Conservation (phyloP, 345 rosid genomes). For the Cochlearia excelsa region DNA sequence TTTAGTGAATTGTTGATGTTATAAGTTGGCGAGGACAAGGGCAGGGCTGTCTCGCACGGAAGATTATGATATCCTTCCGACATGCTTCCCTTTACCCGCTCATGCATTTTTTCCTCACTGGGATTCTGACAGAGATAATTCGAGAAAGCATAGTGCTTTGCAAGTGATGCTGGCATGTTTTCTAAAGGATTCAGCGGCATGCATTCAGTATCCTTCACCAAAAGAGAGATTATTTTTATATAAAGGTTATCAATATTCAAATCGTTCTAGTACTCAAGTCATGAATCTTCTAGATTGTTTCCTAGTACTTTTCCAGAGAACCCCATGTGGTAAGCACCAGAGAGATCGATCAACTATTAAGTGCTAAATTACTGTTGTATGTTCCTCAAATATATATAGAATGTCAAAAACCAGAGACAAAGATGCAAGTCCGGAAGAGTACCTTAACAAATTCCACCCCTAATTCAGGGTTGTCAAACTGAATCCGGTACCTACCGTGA, state of each 20-base stretch:
- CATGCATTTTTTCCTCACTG: slow-evolving; percentile 53
- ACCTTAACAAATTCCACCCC: slow-evolving; percentile 83
- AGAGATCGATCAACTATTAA: slow-evolving; percentile 4
- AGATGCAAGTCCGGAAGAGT: slow-evolving; percentile 28
- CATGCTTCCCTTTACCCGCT: slow-evolving; percentile 45
- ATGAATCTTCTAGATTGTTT: neutral
- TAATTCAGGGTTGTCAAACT: slow-evolving; percentile 59
- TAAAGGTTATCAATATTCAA: slow-evolving; percentile 19
- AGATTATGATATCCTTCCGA: slow-evolving; percentile 47
- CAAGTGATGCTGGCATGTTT: slow-evolving; percentile 74
- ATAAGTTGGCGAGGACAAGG: slow-evolving; percentile 41
- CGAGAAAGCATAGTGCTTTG: slow-evolving; percentile 41
- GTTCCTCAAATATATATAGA: neutral
- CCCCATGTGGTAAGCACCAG: slow-evolving; percentile 1
- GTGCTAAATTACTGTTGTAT: slow-evolving; percentile 13
- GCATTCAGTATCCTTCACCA: slow-evolving; percentile 76
- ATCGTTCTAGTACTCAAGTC: slow-evolving; percentile 1
- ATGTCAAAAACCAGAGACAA: slow-evolving; percentile 16
- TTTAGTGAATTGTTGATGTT: slow-evolving; percentile 38
- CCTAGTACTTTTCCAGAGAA: slow-evolving; percentile 7
- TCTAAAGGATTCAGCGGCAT: slow-evolving; percentile 69
- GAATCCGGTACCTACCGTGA: slow-evolving; percentile 55
- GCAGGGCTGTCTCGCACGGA: slow-evolving; percentile 46
- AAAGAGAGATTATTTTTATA: slow-evolving; percentile 27
- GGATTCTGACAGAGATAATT: slow-evolving; percentile 45